Percentiles rank a stretch among this genome's conserved stretches.
These are phyloP conservation scores for Fraxinus pennsylvanica DNA, from an alignment of 257 asterid species.

Conservation along the genomic window DNA sequence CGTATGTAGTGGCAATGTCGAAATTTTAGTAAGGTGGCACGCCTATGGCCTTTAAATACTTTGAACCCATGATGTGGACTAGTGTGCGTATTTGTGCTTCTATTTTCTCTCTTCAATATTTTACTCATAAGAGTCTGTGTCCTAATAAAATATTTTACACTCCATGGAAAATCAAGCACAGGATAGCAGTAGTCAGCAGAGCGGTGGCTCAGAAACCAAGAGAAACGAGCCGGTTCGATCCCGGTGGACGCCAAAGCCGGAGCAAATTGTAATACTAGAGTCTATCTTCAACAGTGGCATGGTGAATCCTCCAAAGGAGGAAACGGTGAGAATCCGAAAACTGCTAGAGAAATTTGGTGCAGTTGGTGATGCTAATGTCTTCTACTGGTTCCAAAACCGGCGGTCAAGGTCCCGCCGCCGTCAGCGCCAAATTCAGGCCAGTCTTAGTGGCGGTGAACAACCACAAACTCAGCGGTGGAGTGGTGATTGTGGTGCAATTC, in stretches of 20 bases:
- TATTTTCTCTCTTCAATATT: not conserved
- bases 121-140: not conserved
- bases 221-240: slow-evolving; percentile 54
- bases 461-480: slow-evolving; percentile 6
- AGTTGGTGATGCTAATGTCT: slow-evolving; percentile 75
- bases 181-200: slow-evolving; percentile 26
- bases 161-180: slow-evolving; percentile 47
- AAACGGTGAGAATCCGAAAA: slow-evolving; percentile 56
- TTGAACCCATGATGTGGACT: slow-evolving; percentile 31
- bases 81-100: not conserved
- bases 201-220: slow-evolving; percentile 22
- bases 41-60: slow-evolving; percentile 36
- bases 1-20: slow-evolving; percentile 27
- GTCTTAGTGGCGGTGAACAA: slow-evolving; percentile 25
- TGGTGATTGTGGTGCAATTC: slow-evolving; percentile 27
- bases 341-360: slow-evolving; percentile 70
- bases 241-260: slow-evolving; percentile 83
- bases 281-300: slow-evolving; percentile 80
- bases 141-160: not conserved
- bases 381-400: slow-evolving; percentile 93
- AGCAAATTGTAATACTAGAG: slow-evolving; percentile 73
- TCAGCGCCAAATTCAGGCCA: slow-evolving; percentile 60
- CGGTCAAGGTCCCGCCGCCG: slow-evolving; percentile 79
- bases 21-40: slow-evolving; percentile 24
- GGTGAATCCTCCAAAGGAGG: slow-evolving; percentile 78